Evolutionary conservation across 2,329 filamentous ascomycete species (phyloP), one percentile per base, ranked within the genome.

Genomic region (Keithomyces neogunnii): DNA sequence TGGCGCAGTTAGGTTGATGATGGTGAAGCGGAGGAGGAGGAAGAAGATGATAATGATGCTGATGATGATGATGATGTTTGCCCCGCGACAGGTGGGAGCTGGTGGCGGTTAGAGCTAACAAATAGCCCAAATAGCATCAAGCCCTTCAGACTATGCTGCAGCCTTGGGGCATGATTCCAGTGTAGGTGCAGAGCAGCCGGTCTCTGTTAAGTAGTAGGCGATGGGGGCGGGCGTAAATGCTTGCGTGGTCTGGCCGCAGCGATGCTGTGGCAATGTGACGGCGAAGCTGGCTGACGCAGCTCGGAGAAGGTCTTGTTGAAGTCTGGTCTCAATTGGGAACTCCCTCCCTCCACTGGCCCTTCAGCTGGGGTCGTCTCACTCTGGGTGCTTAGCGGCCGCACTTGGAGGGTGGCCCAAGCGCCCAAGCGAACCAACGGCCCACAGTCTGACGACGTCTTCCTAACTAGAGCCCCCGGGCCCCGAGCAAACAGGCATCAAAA

Each of bases 261-360:
- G 56, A 49, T 52, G 45, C n/a, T 47, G 54, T 59, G 55, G 55
- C 55, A 45, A 59, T 49, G 49, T 48, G 36, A 53, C 45, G 29
- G 47, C 28, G 19, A 19, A 19, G 19, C 33, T 52, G 51, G 57
- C 55, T 61, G 58, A 62, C 60, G 58, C 52, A 62, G 57, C 51
- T 50, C 48, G 76, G 49, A 78, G 74, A 1, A 81, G 78, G n/a
- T 7, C n/a, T 19, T 5, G 19, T 3, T 5, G 36, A 38, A n/a
- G 11, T 38, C 36, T 38, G 36, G 11, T 38, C 11, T 13, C 36
- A 8, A n/a, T 38, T 38, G 36, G 36, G 19, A 19, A 19, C 19
- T 19, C 19, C 19, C 19, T 19, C 19, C 19, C 19, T 19, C 19
- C 19, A 19, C 19, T 19, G 19, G 19, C 19, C 19, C 19, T 19